Evolutionary conservation across 208 protist species (phyloP), one percentile per base, ranked within the genome.

Genomic region (Porcisia deanei): DNA sequence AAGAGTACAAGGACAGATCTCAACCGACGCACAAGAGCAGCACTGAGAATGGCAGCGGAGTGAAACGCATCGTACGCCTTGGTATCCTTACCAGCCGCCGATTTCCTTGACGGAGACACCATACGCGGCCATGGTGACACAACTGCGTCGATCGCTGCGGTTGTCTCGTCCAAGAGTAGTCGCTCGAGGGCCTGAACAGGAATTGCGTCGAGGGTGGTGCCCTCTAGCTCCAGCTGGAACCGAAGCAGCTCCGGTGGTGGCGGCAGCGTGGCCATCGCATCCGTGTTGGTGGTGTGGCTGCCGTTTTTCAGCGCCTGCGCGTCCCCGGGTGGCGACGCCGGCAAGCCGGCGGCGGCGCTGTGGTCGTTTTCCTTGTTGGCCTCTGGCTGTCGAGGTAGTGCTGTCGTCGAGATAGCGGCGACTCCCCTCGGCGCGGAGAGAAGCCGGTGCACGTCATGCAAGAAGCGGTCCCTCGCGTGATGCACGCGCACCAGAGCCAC

Each of bases 181-280:
- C 69, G 70, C 70, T 89, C 71, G 14, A 96, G 66, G 25, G 65
- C 47, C 14, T 55, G 68, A n/a, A 90, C 58, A 16, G 91, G 89
- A 47, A 94, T 78, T 39, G 69, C 77, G 41, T 91, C 85, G 39
- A 96, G 64, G 7, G 61, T 75, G 60, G 77, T 76, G 39, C 77
- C 79, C 58, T 96, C 91, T 54, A 94, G 67, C 79, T 96, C 87
- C 45, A 96, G 83, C 77, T 90, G 92, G 73, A 94, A 94, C 57
- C 77, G 53, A 45, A 91, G 61, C 9, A 75, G 64, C 25, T 58
- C 68, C 34, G 52, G 25, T 53, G 68, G 63, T 47, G 18, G 6
- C 43, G 22, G 55, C 52, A 20, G 22, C 4, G 53, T n/a, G 30
- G 63, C 41, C 41, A 49, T 58, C 6, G 14, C 30, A 25, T 8